Percentiles rank a stretch among this genome's conserved stretches.
Conservation (phyloP, 441 rosid species). For the Populus hybrid region DNA sequence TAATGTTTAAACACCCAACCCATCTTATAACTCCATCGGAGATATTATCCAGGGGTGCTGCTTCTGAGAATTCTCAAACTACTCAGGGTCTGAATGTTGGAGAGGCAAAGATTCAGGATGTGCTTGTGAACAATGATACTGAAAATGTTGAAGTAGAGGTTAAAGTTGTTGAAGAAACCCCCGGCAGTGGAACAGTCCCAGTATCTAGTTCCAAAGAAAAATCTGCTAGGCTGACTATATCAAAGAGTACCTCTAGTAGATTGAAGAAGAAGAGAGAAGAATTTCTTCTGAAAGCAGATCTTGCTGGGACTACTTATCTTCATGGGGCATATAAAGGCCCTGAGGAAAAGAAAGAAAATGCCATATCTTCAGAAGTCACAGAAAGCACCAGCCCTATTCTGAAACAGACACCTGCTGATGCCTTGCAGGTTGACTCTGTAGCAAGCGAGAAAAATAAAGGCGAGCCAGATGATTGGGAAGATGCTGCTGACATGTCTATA, state of each 20-base stretch:
- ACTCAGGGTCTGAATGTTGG: slow-evolving; percentile 40
- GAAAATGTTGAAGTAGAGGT: slow-evolving; percentile 47
- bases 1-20: slow-evolving; percentile 72
- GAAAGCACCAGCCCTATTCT: slow-evolving; percentile 32
- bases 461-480: slow-evolving; percentile 98
- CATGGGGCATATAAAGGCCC: slow-evolving; percentile 91
- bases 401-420: slow-evolving; percentile 38
- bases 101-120: slow-evolving; percentile 52
- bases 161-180: slow-evolving; percentile 42
- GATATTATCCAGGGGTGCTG: slow-evolving; percentile 41
- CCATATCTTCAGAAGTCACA: slow-evolving; percentile 28
- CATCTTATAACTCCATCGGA: slow-evolving; percentile 90
- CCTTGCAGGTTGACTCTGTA: slow-evolving; percentile 28
- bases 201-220: slow-evolving; percentile 50
- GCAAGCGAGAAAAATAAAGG: slow-evolving; percentile 45
- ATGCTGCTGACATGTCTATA: slow-evolving; percentile 87
- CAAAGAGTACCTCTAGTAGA: slow-evolving; percentile 40
- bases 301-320: slow-evolving; percentile 80
- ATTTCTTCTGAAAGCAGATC: slow-evolving; percentile 85
- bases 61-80: slow-evolving; percentile 46
- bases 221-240: slow-evolving; percentile 42
- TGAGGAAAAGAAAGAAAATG: slow-evolving; percentile 68
- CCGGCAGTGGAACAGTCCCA: slow-evolving; percentile 9
- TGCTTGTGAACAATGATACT: slow-evolving; percentile 38
- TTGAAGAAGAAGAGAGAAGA: slow-evolving; percentile 64